Evolutionary conservation across 371 early-diverging fungal species (phyloP), one percentile per base, ranked within the genome.

Genomic region (Capniomyces stellatus): DNA sequence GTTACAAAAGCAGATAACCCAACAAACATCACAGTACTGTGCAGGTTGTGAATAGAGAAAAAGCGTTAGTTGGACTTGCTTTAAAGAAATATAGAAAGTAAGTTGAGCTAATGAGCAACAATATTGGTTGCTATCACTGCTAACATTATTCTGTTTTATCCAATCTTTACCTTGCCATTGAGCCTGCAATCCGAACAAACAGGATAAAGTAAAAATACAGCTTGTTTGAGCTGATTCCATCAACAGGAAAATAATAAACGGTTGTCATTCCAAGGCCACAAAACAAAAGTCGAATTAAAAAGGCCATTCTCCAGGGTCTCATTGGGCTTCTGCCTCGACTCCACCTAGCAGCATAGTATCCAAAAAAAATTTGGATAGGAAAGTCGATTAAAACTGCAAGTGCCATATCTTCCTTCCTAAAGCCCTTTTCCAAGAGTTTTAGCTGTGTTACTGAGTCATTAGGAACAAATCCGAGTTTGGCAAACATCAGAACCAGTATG

Each of bases 321-420:
- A 93, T 64, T 1, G 94, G 93, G 29, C 83, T 71, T 18, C 69
- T 61, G 0, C 93, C 94, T 54, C 72, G 78, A 29, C 88, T 89
- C 95, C 94, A 94, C 57, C 85, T 82, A 22, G 93, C 98, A 0
- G 92, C 94, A 66, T 88, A 90, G 64, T 91, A 94, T 2, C 98
- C 98, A 71, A 95, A 89, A 54, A 92, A 69, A 47, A 97, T 79
- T 65, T 97, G 93, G 46, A 92, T 73, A 0, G 98, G 98, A 55
- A 97, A 97, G 64, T 95, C 94, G 29, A 94, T 78, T 51, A 97
- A 65, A 0, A 88, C 92, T 0, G 92, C 81, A 23, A 92, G 65
- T 0, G 92, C 95, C 58, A 95, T 64, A 57, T 94, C 92, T 63
- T 97, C 96, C 65, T 90, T 87, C 35, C 82, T 80, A 64, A 94